Conservation (phyloP, 768 basidiomycete genomes). For the Hemileccinum impolitum region DNA sequence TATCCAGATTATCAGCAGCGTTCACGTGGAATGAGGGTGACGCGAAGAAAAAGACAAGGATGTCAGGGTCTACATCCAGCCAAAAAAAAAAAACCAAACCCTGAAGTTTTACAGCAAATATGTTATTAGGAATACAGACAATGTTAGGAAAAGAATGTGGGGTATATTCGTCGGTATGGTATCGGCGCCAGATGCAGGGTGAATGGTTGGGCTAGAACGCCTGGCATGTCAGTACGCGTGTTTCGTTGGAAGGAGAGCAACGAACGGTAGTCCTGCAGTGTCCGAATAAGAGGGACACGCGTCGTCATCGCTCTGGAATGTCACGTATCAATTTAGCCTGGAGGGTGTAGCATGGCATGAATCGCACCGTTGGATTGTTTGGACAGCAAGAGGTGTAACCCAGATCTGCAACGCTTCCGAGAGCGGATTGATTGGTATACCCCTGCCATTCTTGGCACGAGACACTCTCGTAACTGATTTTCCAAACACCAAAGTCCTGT, state of each 20-base stretch:
- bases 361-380: slow-evolving; percentile 55
- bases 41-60: neutral
- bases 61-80: neutral
- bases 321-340: slow-evolving; percentile 4
- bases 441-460: slow-evolving; percentile 70
- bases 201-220: slow-evolving; percentile 28
- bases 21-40: neutral
- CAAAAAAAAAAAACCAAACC: slow-evolving; percentile 1
- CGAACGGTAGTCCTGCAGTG: slow-evolving; percentile 60
- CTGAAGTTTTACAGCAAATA: slow-evolving; percentile 19
- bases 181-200: slow-evolving; percentile 22
- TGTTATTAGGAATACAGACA: slow-evolving; percentile 10
- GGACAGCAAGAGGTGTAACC: slow-evolving; percentile 71
- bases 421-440: slow-evolving; percentile 49
- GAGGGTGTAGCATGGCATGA: neutral
- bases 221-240: slow-evolving; percentile 4
- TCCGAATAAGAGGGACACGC: slow-evolving; percentile 75
- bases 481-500: slow-evolving; percentile 88
- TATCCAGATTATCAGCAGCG: neutral
- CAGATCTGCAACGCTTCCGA: slow-evolving; percentile 63
- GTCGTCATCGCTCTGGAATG: slow-evolving; percentile 42
- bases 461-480: slow-evolving; percentile 65
- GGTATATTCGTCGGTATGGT: slow-evolving; percentile 13
- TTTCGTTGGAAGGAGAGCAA: neutral
- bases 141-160: slow-evolving; percentile 17